Evolutionary conservation across 441 rosid species (phyloP).

Genomic region (Euphorbia schlechtendalii): DNA sequence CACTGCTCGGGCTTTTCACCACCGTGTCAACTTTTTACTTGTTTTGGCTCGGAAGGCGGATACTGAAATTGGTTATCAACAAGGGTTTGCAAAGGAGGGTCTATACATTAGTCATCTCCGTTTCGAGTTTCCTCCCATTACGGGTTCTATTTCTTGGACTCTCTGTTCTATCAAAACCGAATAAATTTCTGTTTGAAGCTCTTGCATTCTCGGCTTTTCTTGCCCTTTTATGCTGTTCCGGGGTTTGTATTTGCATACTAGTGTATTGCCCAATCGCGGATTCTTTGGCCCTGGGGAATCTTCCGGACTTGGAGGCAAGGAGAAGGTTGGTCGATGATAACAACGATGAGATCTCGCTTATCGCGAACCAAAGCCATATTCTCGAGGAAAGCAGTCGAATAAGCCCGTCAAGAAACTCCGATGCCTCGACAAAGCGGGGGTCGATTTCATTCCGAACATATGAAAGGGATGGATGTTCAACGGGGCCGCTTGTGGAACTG

Average conservation of each 20-base stretch:
- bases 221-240: slow-evolving; percentile 60
- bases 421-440: slow-evolving; percentile 52
- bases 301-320: slow-evolving; percentile 51
- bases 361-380: slow-evolving; percentile 51
- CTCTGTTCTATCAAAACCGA: slow-evolving; percentile 67
- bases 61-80: slow-evolving; percentile 81
- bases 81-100: slow-evolving; percentile 91
- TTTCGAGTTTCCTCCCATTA: slow-evolving; percentile 77
- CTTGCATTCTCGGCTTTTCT: slow-evolving; percentile 78
- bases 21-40: slow-evolving; percentile 59
- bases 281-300: slow-evolving; percentile 75
- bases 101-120: slow-evolving; percentile 67
- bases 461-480: slow-evolving; percentile 37
- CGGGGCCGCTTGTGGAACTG: slow-evolving; percentile 45
- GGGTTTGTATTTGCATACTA: slow-evolving; percentile 69
- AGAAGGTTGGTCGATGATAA: slow-evolving; percentile 51
- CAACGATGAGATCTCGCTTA: slow-evolving; percentile 52
- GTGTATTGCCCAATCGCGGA: slow-evolving; percentile 88
- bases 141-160: slow-evolving; percentile 84
- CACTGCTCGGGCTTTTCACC: slow-evolving; percentile 67
- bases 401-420: slow-evolving; percentile 51
- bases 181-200: slow-evolving; percentile 61
- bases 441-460: slow-evolving; percentile 57
- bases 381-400: slow-evolving; percentile 43
- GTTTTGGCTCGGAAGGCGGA: slow-evolving; percentile 85